A percentile compares a stretch with the other conserved stretches of the same genome.
Conservation (phyloP, 2,329 filamentous ascomycete genomes). For the Albifimbria verrucaria region DNA sequence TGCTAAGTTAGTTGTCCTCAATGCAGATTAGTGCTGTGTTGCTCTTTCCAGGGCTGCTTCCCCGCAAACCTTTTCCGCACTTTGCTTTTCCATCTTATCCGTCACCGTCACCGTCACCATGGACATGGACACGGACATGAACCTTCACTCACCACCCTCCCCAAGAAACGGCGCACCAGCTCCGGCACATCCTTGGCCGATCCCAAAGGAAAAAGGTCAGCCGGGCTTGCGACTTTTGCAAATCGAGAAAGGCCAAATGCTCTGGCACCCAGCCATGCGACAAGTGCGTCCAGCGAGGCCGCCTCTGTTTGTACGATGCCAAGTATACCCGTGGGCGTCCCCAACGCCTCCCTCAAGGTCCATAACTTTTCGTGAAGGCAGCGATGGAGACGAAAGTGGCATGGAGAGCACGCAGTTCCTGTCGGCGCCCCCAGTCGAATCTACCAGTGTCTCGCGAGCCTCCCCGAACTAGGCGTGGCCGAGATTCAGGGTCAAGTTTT, state of each 20-base stretch:
- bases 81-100: background rate
- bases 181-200: no score
- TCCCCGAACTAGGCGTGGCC: constrained; percentile 44
- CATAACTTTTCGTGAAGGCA: background rate
- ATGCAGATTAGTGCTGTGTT: no score
- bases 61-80: background rate
- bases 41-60: background rate
- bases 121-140: no score
- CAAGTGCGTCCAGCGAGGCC: constrained; percentile 24
- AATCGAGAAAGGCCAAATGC: constrained; percentile 22
- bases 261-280: constrained; percentile 26
- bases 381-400: background rate
- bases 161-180: no score
- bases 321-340: constrained; percentile 29
- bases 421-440: constrained; percentile 22
- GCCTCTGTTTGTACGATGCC: constrained; percentile 25
- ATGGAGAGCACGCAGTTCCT: no score
- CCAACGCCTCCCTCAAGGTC: constrained; percentile 25
- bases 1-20: no score
- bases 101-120: no score
- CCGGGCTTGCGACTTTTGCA: constrained; percentile 27
- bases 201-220: constrained; percentile 29
- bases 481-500: constrained; percentile 52
- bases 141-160: no score
- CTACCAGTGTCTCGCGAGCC: constrained; percentile 31